Percentiles rank a stretch among this genome's conserved stretches.
Evolutionary conservation across 129 eudicot species (phyloP).

Genomic region (Escallonia rubra): DNA sequence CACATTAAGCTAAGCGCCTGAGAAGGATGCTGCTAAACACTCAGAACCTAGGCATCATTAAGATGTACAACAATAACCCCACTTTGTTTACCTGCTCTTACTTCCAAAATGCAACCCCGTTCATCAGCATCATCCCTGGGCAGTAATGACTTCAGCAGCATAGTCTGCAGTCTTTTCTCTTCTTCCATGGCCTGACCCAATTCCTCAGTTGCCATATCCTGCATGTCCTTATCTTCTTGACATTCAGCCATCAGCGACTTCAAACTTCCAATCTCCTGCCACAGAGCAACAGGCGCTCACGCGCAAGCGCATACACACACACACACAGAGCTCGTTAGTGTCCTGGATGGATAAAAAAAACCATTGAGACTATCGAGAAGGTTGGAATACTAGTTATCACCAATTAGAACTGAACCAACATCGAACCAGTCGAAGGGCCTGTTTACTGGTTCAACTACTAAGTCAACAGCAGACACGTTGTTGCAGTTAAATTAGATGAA

Average conservation of each 20-base stretch:
- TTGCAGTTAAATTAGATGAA: no score
- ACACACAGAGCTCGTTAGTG: neutral
- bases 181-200: conserved; percentile 59
- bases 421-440: no score
- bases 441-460: no score
- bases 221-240: conserved; percentile 79
- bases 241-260: conserved; percentile 49
- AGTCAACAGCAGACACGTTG: no score
- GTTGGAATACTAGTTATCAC: neutral
- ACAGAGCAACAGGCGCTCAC: neutral
- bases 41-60: no score
- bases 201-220: conserved; percentile 75
- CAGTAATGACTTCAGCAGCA: conserved; percentile 62
- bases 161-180: conserved; percentile 54
- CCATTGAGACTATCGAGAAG: neutral
- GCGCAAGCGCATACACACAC: no score
- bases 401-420: neutral
- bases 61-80: no score
- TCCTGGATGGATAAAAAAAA: neutral
- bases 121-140: conserved; percentile 99
- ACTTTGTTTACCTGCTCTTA: conserved; percentile 69
- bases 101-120: conserved; percentile 92
- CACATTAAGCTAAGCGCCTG: neutral
- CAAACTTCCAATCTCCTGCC: conserved; percentile 70
- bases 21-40: neutral